Conservation (phyloP, 192 early-diverging fungal species). For the Lobulomyces angularis region DNA sequence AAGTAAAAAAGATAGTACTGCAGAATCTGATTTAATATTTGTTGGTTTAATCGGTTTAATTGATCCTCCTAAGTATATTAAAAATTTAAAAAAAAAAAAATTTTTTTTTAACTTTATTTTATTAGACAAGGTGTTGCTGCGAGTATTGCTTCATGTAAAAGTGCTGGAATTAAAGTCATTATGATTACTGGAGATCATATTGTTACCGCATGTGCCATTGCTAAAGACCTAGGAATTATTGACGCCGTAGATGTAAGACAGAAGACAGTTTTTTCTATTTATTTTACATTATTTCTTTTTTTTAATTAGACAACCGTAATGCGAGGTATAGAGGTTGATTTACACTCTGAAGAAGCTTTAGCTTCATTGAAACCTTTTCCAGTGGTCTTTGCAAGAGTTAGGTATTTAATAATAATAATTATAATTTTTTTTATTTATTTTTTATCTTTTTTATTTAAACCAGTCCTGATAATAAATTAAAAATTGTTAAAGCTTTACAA, state of each 20-base stretch:
- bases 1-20: slow-evolving; percentile 35
- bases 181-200: slow-evolving; percentile 99
- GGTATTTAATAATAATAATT: slow-evolving; percentile 8
- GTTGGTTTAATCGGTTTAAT: slow-evolving; percentile 84
- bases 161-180: slow-evolving; percentile 87
- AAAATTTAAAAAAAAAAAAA: too few species aligned
- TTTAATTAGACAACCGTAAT: slow-evolving; percentile 54
- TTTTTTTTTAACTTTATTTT: slow-evolving; percentile 2
- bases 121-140: slow-evolving; percentile 63
- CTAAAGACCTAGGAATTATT: slow-evolving; percentile 76
- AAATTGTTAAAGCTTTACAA: slow-evolving; percentile 86
- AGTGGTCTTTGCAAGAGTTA: slow-evolving; percentile 90
- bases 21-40: slow-evolving; percentile 71
- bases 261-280: slow-evolving; percentile 10
- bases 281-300: background rate
- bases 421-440: slow-evolving; percentile 1
- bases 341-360: slow-evolving; percentile 81
- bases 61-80: slow-evolving; percentile 65
- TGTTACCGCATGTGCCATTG: slow-evolving; percentile 85
- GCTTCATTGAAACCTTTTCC: slow-evolving; percentile 74
- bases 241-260: slow-evolving; percentile 26
- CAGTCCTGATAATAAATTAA: slow-evolving; percentile 90
- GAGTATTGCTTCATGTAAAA: slow-evolving; percentile 65
- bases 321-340: slow-evolving; percentile 77
- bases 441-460: slow-evolving; percentile 1